Base-by-base conservation (phyloP, 306 rosid species). In the Sphenostylis stenocarpa region DNA sequence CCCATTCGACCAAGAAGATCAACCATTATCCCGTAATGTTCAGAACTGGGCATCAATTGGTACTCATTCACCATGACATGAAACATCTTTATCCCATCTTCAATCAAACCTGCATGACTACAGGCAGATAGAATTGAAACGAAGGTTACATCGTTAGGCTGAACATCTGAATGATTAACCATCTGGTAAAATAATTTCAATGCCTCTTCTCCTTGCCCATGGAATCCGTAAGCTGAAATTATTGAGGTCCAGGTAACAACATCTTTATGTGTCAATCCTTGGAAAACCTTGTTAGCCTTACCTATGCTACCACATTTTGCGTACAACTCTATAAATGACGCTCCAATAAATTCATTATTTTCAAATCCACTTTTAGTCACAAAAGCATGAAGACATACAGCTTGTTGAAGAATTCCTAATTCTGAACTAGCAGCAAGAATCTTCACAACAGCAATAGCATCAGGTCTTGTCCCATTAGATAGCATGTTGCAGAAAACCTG, bases 1-100 rank as follows among this genome's bases (percentile, higher is more conserved):
- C 97, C 98, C 23, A 57, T 67, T 36, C 93, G 91, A 67, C 97
- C 98, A 24, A 93, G 95, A 88, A 93, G 98, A 82, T 93, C 97
- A 68, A 93, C 92, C 70, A 91, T 74, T 73, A 93, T 85, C 29
- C 89, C 89, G 17, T 87, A 91, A 81, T 88, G 97, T 78, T 91
- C 88, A 1, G 84, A 78, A 51, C 83, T 52, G 3, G 96, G 96
- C 60, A 76, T 70, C 78, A 90, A 70, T 66, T 78, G 80, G 77
- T 86, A 82, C 28, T 86, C 65, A 72, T 67, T 78, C 77, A 86
- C 68, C 96, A 94, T 91, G 61, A 60, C 67, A 76, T 87, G 76
- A 70, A 93, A 91, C 66, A 88, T 60, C 56, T 81, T 41, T 49
- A 91, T 69, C 63, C 96, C 97, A 77, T 91, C 86, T 74, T 83